phyloP scores from a whole-genome alignment of 2,329 filamentous ascomycete genomes.

The Cytospora paraplurivora region DNA sequence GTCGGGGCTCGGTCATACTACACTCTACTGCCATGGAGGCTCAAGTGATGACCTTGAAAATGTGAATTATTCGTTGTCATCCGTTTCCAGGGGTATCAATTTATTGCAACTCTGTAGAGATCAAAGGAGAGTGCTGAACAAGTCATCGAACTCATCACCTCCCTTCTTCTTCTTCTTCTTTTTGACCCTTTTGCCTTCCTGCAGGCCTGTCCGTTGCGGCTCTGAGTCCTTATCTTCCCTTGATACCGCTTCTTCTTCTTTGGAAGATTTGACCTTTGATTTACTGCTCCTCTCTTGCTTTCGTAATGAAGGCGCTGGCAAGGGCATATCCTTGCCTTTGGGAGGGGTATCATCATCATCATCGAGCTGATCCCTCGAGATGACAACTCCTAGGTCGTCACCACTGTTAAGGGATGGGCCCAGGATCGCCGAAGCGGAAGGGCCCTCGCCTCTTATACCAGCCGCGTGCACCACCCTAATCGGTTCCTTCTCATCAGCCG shows the following conservation, averaged over 20 bases:
- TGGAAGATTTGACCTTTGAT: constrained; percentile 18
- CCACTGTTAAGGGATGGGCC: background rate
- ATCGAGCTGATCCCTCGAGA: constrained; percentile 32
- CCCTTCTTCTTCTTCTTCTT: constrained; percentile 60
- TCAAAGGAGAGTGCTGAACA: constrained; percentile 65
- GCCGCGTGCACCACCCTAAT: constrained; percentile 27
- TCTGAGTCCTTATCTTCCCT: background rate
- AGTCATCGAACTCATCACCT: constrained; percentile 69
- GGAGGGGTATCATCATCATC: constrained; percentile 17
- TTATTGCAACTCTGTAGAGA: background rate
- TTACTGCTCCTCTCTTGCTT: constrained; percentile 26
- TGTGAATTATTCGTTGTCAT: background rate
- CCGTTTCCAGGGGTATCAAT: constrained; percentile 2
- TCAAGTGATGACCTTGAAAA: background rate
- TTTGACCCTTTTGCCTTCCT: constrained; percentile 44
- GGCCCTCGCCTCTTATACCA: background rate
- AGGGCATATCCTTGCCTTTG: background rate
- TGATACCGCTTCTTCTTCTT: background rate
- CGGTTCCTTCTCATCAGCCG: constrained; percentile 31
- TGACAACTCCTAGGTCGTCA: constrained; percentile 32
- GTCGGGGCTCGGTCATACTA: no score
- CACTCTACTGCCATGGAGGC: no score
- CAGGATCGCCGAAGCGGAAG: background rate
- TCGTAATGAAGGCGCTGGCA: background rate
- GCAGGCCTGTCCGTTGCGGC: constrained; percentile 40